Evolutionary conservation across 2,329 filamentous ascomycete genomes (phyloP), one percentile per base, ranked within the genome.

Genomic region (Canariomyces notabilis): DNA sequence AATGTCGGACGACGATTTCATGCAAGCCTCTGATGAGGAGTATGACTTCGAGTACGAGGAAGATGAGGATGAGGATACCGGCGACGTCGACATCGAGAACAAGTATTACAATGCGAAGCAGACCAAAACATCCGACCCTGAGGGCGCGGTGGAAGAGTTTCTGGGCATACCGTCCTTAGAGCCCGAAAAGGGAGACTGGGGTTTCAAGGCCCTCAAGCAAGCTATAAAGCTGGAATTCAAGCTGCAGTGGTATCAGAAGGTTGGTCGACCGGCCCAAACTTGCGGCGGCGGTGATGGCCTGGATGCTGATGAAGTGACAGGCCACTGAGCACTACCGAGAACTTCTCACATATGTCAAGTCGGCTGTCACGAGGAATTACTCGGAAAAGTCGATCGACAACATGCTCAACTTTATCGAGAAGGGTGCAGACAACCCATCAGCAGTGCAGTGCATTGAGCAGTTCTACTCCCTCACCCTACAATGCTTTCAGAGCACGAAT

Each of bases 81-180:
- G 84, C 48, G 89, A 96, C 64, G 87, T 96, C 59, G 89, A 91
- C 57, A 94, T 97, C 65, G 93, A 98, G 67, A 98, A 98, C 74
- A 96, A 95, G 71, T 98, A 98, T 74, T 98, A 97, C 77, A 97
- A 96, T 69, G 93, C 93, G 35, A 98, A 98, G 70, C 91, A 97
- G 71, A 83, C 95, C 64, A 98, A 97, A 73, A 75, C 76, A 35
- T 83, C 84, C 52, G 89, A 90, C 48, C 89, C 91, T 1, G 81
- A 93, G 60, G 89, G 89, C 57, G 93, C 93, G 2, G 86, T 98
- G 46, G 81, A 83, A 29, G 91, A 97, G 65, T 98, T 98, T 60
- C 72, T 97, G n/a, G 86, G 82, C 23, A 85, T 98, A 53, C 89
- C 89, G 5, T 74, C 79, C 12, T 67, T 96, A 37, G 91, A 98